Evolutionary conservation across 176 grass and related monocot genomes (phyloP), one percentile per base, ranked within the genome.

Genomic region (Carex cristatella): DNA sequence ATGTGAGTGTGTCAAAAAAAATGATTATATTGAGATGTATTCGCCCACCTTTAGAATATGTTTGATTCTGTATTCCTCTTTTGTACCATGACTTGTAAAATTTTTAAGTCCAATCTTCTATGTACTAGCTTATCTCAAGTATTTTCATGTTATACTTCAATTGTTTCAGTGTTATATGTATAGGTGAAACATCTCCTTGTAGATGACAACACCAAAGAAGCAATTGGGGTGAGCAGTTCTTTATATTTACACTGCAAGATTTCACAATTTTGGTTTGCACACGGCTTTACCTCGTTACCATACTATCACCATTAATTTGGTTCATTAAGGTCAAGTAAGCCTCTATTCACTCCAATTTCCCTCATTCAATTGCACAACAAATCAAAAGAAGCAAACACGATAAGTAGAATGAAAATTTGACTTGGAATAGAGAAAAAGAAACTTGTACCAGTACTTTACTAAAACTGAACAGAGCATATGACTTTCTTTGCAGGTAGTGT

Each of bases 131-230:
- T 83, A 23, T 68, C 19, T 82, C 42, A 66, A 37, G 48, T 49
- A 23, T 64, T 48, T 49, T 85, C 37, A 30, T 5, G 10, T 62
- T 62, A 62, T 78, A 51, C 71, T 81, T 93, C 44, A 87, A 72
- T 83, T 80, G 28, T 80, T 88, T 79, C 37, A 53, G 60, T 87
- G 5, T 81, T 88, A 33, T 81, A 76, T 90, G 54, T 86, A 49
- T 88, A 98, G 96, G 96, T 98, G 91, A 89, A 85, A 10, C 83
- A 94, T 57, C 44, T 98, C 23, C 91, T 92, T 57, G 84, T 94
- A 76, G 81, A 98, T 85, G 65, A 85, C 86, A 86, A 42, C 87
- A 81, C 77, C 65, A 86, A 90, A 87, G 89, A 37, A 81, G 88
- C 88, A 80, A 81, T 79, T 87, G 96, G 96, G 90, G 96, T 98